A percentile compares a stretch with the other conserved stretches of the same genome.
Evolutionary conservation across 169 alveolate species (phyloP).

Genomic region (Theileria equi): DNA sequence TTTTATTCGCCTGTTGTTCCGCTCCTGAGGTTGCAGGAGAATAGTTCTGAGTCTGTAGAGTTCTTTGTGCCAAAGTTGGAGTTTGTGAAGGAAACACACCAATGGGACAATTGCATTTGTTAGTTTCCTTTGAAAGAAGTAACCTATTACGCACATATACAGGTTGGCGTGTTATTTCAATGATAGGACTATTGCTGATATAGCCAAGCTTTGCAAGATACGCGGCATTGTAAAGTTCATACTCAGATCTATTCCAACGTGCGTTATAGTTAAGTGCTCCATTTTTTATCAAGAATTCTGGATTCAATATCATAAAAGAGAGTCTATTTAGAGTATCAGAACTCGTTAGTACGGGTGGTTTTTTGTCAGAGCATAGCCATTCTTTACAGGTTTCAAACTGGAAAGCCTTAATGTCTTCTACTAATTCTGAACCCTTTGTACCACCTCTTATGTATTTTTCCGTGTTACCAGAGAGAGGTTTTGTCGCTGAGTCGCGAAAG

Average conservation of each 20-base stretch:
- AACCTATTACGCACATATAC: constrained; percentile 32
- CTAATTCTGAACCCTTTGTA: constrained; percentile 4
- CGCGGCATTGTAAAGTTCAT: constrained; percentile 21
- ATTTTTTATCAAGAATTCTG: constrained; percentile 26
- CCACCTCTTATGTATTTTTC: constrained; percentile 3
- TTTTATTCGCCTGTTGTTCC: no score
- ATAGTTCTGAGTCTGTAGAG: no score
- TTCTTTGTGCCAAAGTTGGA: no score
- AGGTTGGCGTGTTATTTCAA: constrained; percentile 39
- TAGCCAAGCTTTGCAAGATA: constrained; percentile 16
- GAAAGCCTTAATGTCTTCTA: constrained; percentile 2
- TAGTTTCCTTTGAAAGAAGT: constrained; percentile 16
- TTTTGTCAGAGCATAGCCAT: constrained; percentile 44
- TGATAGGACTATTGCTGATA: constrained; percentile 16
- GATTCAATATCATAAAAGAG: constrained; percentile 31
- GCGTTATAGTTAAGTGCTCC: constrained; percentile 20
- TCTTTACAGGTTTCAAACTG: constrained; percentile 41
- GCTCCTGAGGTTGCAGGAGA: no score
- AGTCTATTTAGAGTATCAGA: constrained; percentile 43
- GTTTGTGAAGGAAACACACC: constrained; percentile 1
- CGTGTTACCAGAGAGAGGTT: not conserved
- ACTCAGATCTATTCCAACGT: constrained; percentile 30
- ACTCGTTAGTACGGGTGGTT: constrained; percentile 6
- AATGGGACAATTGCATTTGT: constrained; percentile 47
- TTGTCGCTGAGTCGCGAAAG: constrained; percentile 5